Percentiles rank a stretch among this genome's conserved stretches.
Evolutionary conservation across 805 yeast genomes (phyloP).

Genomic region (Saturnispora halmiae): DNA sequence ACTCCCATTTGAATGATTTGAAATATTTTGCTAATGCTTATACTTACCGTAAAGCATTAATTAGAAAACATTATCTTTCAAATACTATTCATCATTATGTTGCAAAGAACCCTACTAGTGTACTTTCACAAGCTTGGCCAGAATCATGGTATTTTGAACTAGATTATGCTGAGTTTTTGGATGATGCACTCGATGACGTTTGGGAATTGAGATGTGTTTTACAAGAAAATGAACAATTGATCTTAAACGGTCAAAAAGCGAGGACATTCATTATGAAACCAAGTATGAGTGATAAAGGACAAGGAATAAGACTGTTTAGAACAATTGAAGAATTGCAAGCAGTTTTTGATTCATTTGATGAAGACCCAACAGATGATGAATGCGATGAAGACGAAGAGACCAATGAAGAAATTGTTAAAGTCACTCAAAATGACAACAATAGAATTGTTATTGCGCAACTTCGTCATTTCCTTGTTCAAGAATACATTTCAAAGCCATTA

Average conservation of each 20-base stretch:
- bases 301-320: conserved; percentile 79
- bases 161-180: conserved; percentile 92
- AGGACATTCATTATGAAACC: conserved; percentile 85
- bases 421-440: conserved; percentile 39
- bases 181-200: conserved; percentile 86
- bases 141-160: conserved; percentile 73
- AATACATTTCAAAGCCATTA: conserved; percentile 63
- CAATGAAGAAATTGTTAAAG: conserved; percentile 43
- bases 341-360: conserved; percentile 81
- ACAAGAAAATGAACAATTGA: conserved; percentile 35
- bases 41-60: conserved; percentile 81
- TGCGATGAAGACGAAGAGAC: conserved; percentile 32
- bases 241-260: conserved; percentile 21
- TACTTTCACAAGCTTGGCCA: conserved; percentile 55
- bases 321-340: conserved; percentile 72
- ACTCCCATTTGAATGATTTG: conserved; percentile 20
- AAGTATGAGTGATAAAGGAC: conserved; percentile 95
- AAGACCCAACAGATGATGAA: conserved; percentile 53
- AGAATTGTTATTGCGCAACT: conserved; percentile 80
- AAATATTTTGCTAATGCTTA: conserved; percentile 68
- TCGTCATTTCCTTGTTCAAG: conserved; percentile 86
- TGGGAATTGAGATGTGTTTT: conserved; percentile 81
- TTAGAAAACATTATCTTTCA: conserved; percentile 83
- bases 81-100: conserved; percentile 67
- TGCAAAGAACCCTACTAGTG: conserved; percentile 66